Conservation (phyloP, 164 flowering plant species). For the Piper betle region DNA sequence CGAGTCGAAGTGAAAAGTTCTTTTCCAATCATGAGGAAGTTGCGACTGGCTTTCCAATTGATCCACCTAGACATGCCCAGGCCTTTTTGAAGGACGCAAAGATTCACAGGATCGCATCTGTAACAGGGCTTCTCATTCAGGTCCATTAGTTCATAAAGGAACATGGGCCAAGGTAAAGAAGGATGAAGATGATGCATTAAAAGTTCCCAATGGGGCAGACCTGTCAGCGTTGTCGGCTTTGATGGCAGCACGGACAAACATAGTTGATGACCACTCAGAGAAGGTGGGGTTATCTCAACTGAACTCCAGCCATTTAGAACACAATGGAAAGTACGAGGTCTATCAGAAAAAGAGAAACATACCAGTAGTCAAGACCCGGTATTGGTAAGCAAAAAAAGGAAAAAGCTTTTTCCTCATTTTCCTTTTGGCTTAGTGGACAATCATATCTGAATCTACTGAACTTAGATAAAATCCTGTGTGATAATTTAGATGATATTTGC, state of each 20-base stretch:
- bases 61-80: conserved; percentile 79
- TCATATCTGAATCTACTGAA: no score
- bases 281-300: conserved; percentile 34
- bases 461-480: no score
- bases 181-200: conserved; percentile 56
- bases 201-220: conserved; percentile 48
- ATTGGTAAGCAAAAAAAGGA: conserved; percentile 43
- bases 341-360: conserved; percentile 43
- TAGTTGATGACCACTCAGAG: conserved; percentile 48
- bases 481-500: no score
- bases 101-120: conserved; percentile 34
- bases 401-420: not conserved
- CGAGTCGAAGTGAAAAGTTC: conserved; percentile 89
- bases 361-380: conserved; percentile 43
- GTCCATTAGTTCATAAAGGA: conserved; percentile 66
- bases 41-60: no score
- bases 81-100: conserved; percentile 32
- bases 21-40: conserved; percentile 77
- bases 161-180: conserved; percentile 64
- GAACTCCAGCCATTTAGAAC: conserved; percentile 47
- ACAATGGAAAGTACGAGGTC: conserved; percentile 28
- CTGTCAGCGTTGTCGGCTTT: conserved; percentile 44
- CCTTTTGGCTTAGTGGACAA: no score
- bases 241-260: conserved; percentile 51
- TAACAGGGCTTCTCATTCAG: conserved; percentile 88